Evolutionary conservation across 2,329 filamentous ascomycete genomes (phyloP).

Genomic region (Fusarium sp.): DNA sequence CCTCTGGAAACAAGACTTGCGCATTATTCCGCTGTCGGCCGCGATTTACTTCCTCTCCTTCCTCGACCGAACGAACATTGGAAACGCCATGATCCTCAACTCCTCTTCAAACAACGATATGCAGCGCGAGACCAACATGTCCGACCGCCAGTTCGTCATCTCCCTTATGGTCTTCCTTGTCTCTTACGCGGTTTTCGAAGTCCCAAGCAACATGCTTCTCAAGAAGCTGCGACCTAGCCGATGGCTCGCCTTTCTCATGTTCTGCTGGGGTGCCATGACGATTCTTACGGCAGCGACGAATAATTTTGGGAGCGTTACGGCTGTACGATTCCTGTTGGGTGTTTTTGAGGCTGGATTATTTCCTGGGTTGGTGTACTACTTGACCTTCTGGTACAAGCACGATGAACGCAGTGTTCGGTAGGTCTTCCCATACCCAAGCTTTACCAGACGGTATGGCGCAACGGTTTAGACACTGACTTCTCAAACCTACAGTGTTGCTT

Average conservation of each 20-base stretch:
- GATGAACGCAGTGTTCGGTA: constrained; percentile 74
- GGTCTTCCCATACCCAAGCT: constrained; percentile 16
- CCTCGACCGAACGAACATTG: constrained; percentile 77
- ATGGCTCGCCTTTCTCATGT: constrained; percentile 76
- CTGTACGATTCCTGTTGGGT: constrained; percentile 76
- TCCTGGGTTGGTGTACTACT: constrained; percentile 69
- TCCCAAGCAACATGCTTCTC: constrained; percentile 75
- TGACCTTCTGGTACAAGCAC: constrained; percentile 81
- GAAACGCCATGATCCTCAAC: constrained; percentile 77
- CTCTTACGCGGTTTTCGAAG: constrained; percentile 71
- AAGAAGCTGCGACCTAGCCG: constrained; percentile 73
- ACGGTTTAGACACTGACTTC: constrained; percentile 25
- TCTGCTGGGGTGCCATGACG: constrained; percentile 76
- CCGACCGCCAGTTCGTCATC: constrained; percentile 70
- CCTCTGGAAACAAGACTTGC: constrained; percentile 70
- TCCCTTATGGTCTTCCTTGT: constrained; percentile 72
- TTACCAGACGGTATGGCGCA: constrained; percentile 4
- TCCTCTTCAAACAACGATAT: constrained; percentile 71
- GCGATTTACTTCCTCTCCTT: constrained; percentile 76
- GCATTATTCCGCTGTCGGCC: constrained; percentile 74
- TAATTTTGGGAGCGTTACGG: constrained; percentile 73
- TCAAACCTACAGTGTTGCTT: constrained; percentile 66
- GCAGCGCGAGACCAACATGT: constrained; percentile 72
- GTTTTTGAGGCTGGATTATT: constrained; percentile 79
- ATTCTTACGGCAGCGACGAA: constrained; percentile 75